phyloP scores from a whole-genome alignment of 2,329 filamentous ascomycete species.

The Pleoardoris graminearum region DNA sequence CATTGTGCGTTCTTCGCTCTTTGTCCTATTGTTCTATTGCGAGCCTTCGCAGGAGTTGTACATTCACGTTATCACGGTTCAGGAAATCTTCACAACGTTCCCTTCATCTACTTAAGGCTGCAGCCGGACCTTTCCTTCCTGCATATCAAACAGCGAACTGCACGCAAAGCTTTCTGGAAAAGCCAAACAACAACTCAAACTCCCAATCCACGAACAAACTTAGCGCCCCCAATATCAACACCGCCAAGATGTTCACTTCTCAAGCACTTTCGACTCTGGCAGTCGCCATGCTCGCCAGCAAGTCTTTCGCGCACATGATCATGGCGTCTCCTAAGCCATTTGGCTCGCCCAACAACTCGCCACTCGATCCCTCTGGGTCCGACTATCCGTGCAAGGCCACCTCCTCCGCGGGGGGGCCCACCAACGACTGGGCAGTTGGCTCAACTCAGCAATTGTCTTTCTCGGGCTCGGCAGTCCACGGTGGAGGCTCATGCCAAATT shows the following conservation, averaged over 20 bases:
- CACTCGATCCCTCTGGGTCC: slow-evolving; percentile 60
- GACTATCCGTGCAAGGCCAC: slow-evolving; percentile 80
- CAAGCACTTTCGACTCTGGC: slow-evolving; percentile 17
- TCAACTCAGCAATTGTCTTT: slow-evolving; percentile 66
- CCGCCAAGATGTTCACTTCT: slow-evolving; percentile 9
- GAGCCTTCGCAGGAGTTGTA: slow-evolving; percentile 4
- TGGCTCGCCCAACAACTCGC: slow-evolving; percentile 58
- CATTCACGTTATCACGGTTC: neutral
- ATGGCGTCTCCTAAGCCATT: slow-evolving; percentile 73
- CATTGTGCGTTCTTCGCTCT: slow-evolving; percentile 9
- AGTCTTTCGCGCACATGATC: slow-evolving; percentile 70
- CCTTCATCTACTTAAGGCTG: slow-evolving; percentile 8
- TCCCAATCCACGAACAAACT: slow-evolving; percentile 5
- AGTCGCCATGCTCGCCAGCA: slow-evolving; percentile 48
- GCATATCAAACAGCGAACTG: neutral
- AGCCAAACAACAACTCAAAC: neutral
- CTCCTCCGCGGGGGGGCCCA: slow-evolving; percentile 24
- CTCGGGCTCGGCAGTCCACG: slow-evolving; percentile 74
- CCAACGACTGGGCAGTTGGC: slow-evolving; percentile 68
- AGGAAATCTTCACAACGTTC: slow-evolving; percentile 1
- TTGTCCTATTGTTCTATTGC: slow-evolving; percentile 14
- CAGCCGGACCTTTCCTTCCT: neutral
- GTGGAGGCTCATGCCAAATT: slow-evolving; percentile 89
- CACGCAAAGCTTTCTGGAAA: slow-evolving; percentile 9
- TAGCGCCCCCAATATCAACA: slow-evolving; percentile 2